Evolutionary conservation across 2,329 filamentous ascomycete species (phyloP), one percentile per base, ranked within the genome.

Genomic region (Alternaria panax): DNA sequence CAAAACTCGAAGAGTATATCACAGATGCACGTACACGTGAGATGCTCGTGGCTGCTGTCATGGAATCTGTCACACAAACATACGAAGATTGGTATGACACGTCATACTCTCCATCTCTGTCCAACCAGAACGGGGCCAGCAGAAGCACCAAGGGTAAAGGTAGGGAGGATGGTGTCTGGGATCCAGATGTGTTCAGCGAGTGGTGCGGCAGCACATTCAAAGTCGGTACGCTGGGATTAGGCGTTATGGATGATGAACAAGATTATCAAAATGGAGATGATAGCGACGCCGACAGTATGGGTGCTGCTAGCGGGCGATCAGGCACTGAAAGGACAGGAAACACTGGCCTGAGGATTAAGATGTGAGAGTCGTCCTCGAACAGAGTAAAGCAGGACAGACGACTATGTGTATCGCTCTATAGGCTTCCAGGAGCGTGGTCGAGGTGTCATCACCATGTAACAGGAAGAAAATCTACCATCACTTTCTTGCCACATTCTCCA

Each of bases 71-170:
- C 14, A 82, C 87, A 16, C 82, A 86, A 70, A 81, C 81, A 9
- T 90, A 90, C 67, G 87, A 90, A 70, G 83, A 85, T 6, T 90
- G 88, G 78, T 87, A 87, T 61, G 86, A 88, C 28, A 79, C 78
- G 24, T 83, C 83, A 8, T 82, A 81, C 51, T 61, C 65, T 12
- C 63, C 67, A 14, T 66, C 61, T 3, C 24, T 70, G 7, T 52
- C 62, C n/a, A 68, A 60, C 16, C 63, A 64, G 67, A 73, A 63
- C 14, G 64, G 64, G 2, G 48, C 57, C 2, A 54, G 63, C 22
- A 64, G 68, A 7, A 70, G 66, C 18, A 47, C 62, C 0, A 72
- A 70, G 36, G 69, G 69, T n/a, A 88, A 88, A 67, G 85, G 83
- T 1, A 79, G 84, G 38, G 86, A 87, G 67, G 85, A 87, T 69